Percentiles rank a stretch among this genome's conserved stretches.
Evolutionary conservation across 257 asterid genomes (phyloP).

Genomic region (Lantana camara): DNA sequence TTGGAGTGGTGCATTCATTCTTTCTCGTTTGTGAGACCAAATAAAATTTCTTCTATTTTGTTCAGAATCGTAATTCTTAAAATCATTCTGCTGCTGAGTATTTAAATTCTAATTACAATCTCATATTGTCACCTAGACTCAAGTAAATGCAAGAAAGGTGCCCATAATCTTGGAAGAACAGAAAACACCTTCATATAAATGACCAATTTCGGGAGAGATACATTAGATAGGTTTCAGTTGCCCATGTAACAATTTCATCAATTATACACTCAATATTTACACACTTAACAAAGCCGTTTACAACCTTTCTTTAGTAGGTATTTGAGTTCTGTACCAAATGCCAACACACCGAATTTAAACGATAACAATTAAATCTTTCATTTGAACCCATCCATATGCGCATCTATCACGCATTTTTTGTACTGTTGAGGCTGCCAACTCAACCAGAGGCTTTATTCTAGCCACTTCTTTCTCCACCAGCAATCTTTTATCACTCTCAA

Average conservation of each 20-base stretch:
- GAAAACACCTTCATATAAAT: no score
- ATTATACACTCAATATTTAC: conserved; percentile 11
- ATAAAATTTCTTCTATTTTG: no score
- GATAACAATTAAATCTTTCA: conserved; percentile 53
- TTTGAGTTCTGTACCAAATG: neutral
- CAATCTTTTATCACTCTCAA: conserved; percentile 53
- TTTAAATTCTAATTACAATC: no score
- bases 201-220: no score
- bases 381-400: conserved; percentile 87
- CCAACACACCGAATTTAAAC: conserved; percentile 32
- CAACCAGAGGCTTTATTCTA: conserved; percentile 64
- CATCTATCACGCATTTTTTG: conserved; percentile 74
- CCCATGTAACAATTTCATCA: neutral
- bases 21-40: neutral
- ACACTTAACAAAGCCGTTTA: conserved; percentile 1
- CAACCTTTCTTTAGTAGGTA: neutral
- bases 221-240: no score
- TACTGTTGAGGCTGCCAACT: conserved; percentile 65
- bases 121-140: no score
- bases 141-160: no score
- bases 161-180: no score
- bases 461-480: conserved; percentile 66
- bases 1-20: neutral
- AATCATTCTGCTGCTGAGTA: no score
- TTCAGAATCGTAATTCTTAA: no score